phyloP scores from a whole-genome alignment of 352 stramenopile genomes.

The Pythium guiyangense region DNA sequence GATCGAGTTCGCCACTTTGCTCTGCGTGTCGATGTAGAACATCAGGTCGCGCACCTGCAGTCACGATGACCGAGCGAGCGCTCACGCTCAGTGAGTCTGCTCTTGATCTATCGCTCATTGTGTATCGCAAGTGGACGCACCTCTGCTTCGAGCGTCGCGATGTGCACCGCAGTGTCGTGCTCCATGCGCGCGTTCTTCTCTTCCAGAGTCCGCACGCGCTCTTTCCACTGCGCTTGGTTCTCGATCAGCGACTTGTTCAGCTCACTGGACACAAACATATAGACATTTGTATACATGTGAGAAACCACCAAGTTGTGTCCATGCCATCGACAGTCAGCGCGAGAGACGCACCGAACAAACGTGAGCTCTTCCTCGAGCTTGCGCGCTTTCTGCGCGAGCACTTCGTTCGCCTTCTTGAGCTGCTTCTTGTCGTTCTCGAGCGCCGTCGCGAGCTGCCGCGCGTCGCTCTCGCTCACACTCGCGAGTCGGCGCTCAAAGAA shows the following conservation, averaged over 20 bases:
- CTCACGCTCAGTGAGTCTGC: no score
- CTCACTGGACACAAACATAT: constrained; percentile 32
- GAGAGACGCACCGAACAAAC: constrained; percentile 57
- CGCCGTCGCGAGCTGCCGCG: constrained; percentile 40
- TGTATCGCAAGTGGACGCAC: constrained; percentile 17
- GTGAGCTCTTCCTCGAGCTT: constrained; percentile 81
- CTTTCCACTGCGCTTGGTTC: constrained; percentile 88
- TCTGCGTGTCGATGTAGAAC: constrained; percentile 89
- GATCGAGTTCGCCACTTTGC: constrained; percentile 73
- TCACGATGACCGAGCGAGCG: neutral
- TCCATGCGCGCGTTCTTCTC: constrained; percentile 60
- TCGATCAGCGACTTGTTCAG: constrained; percentile 86
- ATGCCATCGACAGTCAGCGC: neutral
- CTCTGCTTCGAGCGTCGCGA: constrained; percentile 80
- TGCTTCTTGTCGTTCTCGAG: constrained; percentile 80
- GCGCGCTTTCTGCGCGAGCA: constrained; percentile 52
- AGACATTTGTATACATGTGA: neutral
- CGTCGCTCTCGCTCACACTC: constrained; percentile 54
- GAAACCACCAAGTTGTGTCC: neutral
- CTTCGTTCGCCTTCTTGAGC: constrained; percentile 70
- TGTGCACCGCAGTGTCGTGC: constrained; percentile 47
- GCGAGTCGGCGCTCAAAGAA: constrained; percentile 88
- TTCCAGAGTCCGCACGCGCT: constrained; percentile 63
- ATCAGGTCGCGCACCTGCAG: constrained; percentile 71
- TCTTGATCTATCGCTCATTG: no score